Base-by-base conservation (phyloP, 177 flowering plant genomes). In the Vitis hybrid region DNA sequence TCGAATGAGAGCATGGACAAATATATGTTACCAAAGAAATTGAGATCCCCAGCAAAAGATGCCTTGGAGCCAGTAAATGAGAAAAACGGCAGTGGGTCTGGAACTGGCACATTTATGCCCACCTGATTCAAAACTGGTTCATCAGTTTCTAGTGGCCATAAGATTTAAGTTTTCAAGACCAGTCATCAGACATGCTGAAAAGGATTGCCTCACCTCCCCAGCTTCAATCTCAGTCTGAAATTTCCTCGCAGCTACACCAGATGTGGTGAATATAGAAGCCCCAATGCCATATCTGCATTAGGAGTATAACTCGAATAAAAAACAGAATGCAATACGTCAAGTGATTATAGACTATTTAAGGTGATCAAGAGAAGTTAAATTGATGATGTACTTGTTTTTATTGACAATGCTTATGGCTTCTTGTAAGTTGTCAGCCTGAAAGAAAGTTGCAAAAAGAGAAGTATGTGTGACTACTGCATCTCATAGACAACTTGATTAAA, bases 21-120 rank as follows among this genome's bases (percentile, higher is more conserved):
- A 64, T 10, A 51, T 33, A 2, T 21, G 45, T 70, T 77, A 87
- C 93, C 93, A 51, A 86, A 84, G 78, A 87, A 89, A 64, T 89
- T 87, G 19, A 86, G 86, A 67, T 87, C 90, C 10, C 90, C 93
- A 0, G 91, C 91, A 59, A 89, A 89, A 13, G 93, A 89, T 65
- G 93, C 91, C 83, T 86, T 86, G 74, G 79, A 76, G 72, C 93
- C 93, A 3, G 91, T 86, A 53, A 89, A 89, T 50, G 93, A 85
- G 88, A 86, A 89, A 70, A 89, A 87, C 12, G 93, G 91, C 72
- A 89, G 73, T 6, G 93, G 91, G 51, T 83, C 90, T 13, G 93
- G 90, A 62, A 89, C 85, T 1, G 93, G 91, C 56, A 89, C 91
- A 68, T 89, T 87, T 70, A 89, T 86, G 63, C 91, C 93, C 69